Evolutionary conservation across 2,329 filamentous ascomycete genomes (phyloP), one percentile per base, ranked within the genome.

Genomic region (Metarhizium humberi): DNA sequence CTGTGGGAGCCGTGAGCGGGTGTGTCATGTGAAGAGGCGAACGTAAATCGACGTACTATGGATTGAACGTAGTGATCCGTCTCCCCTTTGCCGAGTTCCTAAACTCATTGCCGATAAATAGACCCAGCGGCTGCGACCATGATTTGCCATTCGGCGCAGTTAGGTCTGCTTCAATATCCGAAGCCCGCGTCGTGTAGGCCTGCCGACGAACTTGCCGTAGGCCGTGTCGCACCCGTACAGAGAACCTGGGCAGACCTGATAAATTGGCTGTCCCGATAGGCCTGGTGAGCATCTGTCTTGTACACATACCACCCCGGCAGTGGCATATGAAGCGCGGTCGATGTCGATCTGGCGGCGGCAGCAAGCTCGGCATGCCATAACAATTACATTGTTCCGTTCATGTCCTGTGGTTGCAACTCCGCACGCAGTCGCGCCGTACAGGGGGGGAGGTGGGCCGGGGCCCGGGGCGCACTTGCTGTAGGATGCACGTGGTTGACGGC

Each of bases 101-200:
- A 68, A 88, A 92, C 67, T 90, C 86, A 60, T 91, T 90, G 75
- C 89, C 87, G 73, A 92, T 90, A 71, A 91, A 92, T 8, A 92
- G 78, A n/a, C 89, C 89, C 48, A 81, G 76, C 2, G 88, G 87
- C 73, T 90, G 86, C 13, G 71, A 75, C 72, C 88, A 92, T 63
- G 80, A 84, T 69, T 74, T 77, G 63, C 87, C 88, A 71, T 92
- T 92, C 4, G 88, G 88, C 51, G 88, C 87, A 8, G 79, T 87
- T 56, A 92, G 78, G 64, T 89, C 78, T 56, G 81, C 71, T 50
- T 72, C 66, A 63, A 71, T 51, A 4, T 34, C 45, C 18, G 54
- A 48, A n/a, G 47, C 10, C 36, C 25, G 18, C 16, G 53, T 50
- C 16, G 11, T 49, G 52, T n/a, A 42, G 18, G 18, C 32, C 30